Percentiles rank a stretch among this genome's conserved stretches.
Evolutionary conservation across 805 yeast species (phyloP).

Genomic region (Zygotorulaspora florentina): DNA sequence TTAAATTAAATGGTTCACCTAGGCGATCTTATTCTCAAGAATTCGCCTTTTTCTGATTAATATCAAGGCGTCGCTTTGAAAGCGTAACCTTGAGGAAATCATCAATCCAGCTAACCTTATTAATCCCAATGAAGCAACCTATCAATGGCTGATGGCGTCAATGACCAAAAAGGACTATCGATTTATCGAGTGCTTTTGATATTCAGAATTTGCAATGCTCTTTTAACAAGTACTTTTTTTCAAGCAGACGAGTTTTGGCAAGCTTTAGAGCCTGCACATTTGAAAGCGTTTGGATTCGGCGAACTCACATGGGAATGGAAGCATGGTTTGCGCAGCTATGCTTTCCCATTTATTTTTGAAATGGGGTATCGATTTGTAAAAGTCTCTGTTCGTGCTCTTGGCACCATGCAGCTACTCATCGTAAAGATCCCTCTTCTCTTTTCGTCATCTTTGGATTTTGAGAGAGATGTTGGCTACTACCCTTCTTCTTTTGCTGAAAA

Average conservation of each 20-base stretch:
- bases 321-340: conserved; percentile 64
- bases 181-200: conserved; percentile 34
- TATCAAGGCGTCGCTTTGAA: no score
- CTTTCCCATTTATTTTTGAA: conserved; percentile 72
- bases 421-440: background rate
- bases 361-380: conserved; percentile 19
- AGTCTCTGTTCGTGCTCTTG: background rate
- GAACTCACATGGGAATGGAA: conserved; percentile 94
- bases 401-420: background rate
- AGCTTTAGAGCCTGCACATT: conserved; percentile 86
- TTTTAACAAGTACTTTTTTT: conserved; percentile 68
- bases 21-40: no score
- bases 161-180: background rate
- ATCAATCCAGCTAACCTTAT: background rate
- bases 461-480: conserved; percentile 7
- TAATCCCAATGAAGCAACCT: no score
- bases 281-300: conserved; percentile 71
- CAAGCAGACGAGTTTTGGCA: conserved; percentile 98
- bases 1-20: no score
- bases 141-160: no score
- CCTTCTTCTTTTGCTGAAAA: conserved; percentile 28
- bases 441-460: conserved; percentile 3
- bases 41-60: no score
- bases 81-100: no score
- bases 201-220: conserved; percentile 58